A percentile compares a stretch with the other conserved stretches of the same genome.
phyloP scores from a whole-genome alignment of 768 basidiomycete genomes.

The Tephrocybe sp. region DNA sequence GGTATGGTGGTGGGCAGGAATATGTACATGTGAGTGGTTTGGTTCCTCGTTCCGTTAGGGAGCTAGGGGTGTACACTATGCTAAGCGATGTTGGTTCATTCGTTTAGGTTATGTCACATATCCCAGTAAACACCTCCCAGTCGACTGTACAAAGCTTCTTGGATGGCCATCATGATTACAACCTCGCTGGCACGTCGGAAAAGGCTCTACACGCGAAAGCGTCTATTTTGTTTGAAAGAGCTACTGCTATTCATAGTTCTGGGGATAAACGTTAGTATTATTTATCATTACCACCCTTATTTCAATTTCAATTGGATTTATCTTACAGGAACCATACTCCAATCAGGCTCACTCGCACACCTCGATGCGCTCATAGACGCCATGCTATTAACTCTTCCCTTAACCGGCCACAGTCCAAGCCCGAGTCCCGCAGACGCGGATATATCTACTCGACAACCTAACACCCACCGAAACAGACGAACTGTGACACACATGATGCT shows the following conservation, averaged over 20 bases:
- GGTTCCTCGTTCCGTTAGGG: too few relatives aligned
- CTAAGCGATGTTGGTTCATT: too few relatives aligned
- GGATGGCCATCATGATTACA: neutral
- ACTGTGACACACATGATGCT: neutral
- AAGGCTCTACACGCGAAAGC: conserved; percentile 8
- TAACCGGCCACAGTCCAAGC: too few relatives aligned
- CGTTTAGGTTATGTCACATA: too few relatives aligned
- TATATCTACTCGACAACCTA: too few relatives aligned
- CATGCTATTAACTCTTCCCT: neutral
- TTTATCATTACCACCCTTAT: neutral
- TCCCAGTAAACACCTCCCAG: too few relatives aligned
- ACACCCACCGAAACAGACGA: neutral
- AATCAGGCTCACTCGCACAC: conserved; percentile 1
- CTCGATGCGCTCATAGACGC: conserved; percentile 6
- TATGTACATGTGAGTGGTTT: too few relatives aligned
- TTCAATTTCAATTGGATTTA: neutral
- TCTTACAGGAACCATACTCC: conserved; percentile 1
- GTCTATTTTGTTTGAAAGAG: conserved; percentile 1
- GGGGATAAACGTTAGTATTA: too few relatives aligned
- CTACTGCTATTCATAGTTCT: neutral
- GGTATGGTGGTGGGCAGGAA: too few relatives aligned
- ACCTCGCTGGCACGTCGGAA: conserved; percentile 3
- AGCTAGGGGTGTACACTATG: too few relatives aligned
- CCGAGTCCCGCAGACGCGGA: too few relatives aligned
- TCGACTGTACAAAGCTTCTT: conserved; percentile 4